Conservation (phyloP, 2,329 filamentous ascomycete species). For the Juglanconis sp. region DNA sequence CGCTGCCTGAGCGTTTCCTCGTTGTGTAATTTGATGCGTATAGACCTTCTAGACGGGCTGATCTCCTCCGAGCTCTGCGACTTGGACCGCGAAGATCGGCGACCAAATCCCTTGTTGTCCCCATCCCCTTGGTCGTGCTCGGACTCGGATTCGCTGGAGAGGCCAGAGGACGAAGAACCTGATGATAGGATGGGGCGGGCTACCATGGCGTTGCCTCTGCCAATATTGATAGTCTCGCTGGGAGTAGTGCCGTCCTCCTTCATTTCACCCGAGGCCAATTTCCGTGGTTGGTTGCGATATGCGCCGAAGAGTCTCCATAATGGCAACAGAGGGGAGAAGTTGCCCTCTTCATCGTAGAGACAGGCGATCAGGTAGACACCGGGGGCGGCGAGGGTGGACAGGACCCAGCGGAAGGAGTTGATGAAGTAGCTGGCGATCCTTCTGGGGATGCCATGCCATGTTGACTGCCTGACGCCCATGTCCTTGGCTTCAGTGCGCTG, state of each 20-base stretch:
- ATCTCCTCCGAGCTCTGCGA: conserved; percentile 59
- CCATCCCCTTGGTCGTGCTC: conserved; percentile 41
- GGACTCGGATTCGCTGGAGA: conserved; percentile 70
- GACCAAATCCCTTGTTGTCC: conserved; percentile 26
- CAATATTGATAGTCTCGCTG: conserved; percentile 23
- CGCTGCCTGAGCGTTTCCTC: conserved; percentile 73
- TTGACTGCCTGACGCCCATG: conserved; percentile 35
- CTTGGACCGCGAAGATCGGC: conserved; percentile 61
- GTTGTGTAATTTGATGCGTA: conserved; percentile 84
- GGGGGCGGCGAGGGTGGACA: conserved; percentile 75
- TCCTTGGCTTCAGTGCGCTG: conserved; percentile 32
- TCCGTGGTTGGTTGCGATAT: conserved; percentile 41
- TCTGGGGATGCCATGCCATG: conserved; percentile 60
- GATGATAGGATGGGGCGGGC: conserved; percentile 35
- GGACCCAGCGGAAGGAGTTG: conserved; percentile 72
- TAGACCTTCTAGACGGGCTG: conserved; percentile 70
- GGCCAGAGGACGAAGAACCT: conserved; percentile 58
- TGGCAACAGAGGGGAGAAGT: conserved; percentile 74
- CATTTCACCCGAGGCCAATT: conserved; percentile 44
- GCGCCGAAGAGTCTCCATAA: conserved; percentile 61
- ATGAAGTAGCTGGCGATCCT: conserved; percentile 70
- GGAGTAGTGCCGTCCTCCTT: conserved; percentile 24
- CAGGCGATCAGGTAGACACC: conserved; percentile 78
- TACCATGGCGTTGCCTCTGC: conserved; percentile 17
- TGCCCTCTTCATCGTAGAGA: conserved; percentile 77